phyloP scores from a whole-genome alignment of 441 rosid species.

The Populus trichocarpa region DNA sequence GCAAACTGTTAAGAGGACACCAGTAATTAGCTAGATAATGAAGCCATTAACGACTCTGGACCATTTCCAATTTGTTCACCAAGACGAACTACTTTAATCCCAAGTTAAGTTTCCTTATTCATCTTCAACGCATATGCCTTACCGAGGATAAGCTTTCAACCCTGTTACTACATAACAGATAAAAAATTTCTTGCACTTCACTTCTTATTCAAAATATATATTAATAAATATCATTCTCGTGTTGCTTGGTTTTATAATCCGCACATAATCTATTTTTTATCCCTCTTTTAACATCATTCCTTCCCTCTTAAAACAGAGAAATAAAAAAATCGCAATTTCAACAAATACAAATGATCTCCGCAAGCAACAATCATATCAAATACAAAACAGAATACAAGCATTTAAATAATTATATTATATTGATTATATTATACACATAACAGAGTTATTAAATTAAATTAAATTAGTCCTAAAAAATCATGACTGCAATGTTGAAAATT shows the following conservation, averaged over 20 bases:
- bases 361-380: neutral
- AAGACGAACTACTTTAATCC: neutral
- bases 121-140: neutral
- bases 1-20: neutral
- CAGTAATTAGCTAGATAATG: neutral
- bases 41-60: neutral
- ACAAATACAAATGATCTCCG: neutral
- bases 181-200: neutral
- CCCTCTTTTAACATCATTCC: neutral
- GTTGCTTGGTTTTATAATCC: neutral
- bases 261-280: too few species aligned
- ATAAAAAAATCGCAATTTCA: too few species aligned
- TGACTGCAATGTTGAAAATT: neutral
- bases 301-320: too few species aligned
- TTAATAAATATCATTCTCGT: neutral
- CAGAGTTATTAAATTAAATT: neutral
- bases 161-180: neutral
- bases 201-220: neutral
- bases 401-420: too few species aligned
- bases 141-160: neutral
- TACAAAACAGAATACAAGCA: neutral
- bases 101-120: constrained; percentile 1
- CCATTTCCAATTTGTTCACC: neutral
- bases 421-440: neutral
- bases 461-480: neutral